These are phyloP conservation scores for Cladobotryum mycophilum DNA, from an alignment of 2,329 filamentous ascomycete genomes.

Conservation along the genomic window DNA sequence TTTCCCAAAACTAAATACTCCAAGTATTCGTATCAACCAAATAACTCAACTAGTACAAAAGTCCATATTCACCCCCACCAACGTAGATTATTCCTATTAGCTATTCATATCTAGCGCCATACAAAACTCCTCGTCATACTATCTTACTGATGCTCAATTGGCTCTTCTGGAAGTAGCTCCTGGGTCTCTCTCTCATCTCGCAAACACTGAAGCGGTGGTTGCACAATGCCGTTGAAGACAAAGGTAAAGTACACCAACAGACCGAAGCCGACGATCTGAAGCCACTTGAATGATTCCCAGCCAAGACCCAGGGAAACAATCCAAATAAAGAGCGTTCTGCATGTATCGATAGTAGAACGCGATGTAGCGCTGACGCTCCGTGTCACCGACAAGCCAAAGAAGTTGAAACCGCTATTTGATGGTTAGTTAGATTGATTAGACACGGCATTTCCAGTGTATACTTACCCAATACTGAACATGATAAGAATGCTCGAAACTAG, in stretches of 20 bases:
- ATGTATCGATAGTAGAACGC: slow-evolving; percentile 94
- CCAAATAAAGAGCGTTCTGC: slow-evolving; percentile 97
- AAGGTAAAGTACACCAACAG: slow-evolving; percentile 95
- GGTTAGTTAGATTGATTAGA: slow-evolving; percentile 16
- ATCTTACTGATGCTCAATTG: slow-evolving; percentile 60
- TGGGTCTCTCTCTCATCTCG: slow-evolving; percentile 48
- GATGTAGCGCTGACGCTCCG: slow-evolving; percentile 85
- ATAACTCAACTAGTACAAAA: too few relatives aligned
- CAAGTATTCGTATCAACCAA: too few relatives aligned
- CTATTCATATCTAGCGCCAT: background rate
- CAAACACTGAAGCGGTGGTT: slow-evolving; percentile 69
- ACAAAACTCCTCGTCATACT: background rate
- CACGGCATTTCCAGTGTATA: background rate
- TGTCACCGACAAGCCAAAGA: slow-evolving; percentile 93
- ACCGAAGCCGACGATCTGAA: slow-evolving; percentile 84
- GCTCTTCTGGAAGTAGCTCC: slow-evolving; percentile 72
- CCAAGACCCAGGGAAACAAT: slow-evolving; percentile 85
- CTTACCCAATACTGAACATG: slow-evolving; percentile 94
- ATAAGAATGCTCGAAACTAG: slow-evolving; percentile 76
- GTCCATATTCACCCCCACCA: too few relatives aligned
- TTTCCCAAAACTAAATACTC: too few relatives aligned
- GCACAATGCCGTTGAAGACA: slow-evolving; percentile 90
- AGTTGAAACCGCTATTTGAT: slow-evolving; percentile 79
- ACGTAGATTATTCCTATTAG: too few relatives aligned
- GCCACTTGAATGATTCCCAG: slow-evolving; percentile 97